Base-by-base conservation (phyloP, 2,329 filamentous ascomycete species). In the Stachybotrys elegans region DNA sequence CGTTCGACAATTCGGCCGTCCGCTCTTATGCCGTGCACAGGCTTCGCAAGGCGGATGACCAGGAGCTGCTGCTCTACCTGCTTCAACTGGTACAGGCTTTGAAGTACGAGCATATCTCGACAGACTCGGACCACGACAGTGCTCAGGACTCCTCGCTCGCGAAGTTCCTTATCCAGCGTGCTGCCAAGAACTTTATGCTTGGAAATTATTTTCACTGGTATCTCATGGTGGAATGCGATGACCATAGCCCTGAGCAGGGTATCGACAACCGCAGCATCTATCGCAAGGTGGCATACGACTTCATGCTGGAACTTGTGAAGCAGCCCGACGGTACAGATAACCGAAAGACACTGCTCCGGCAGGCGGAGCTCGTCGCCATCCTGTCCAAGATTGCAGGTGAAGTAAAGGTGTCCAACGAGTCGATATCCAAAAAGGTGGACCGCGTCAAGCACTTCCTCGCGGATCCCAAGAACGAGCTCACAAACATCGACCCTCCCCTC, bases 181-280 rank as follows among this genome's bases (percentile, higher is more conserved):
- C 93, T 4, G 86, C 88, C 13, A 82, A 84, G 49, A 97, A 95
- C 58, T 88, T 96, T 57, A 84, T 86, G 47, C 76, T 98, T 2
- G 93, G 92, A 22, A 98, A 95, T 61, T 95, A 94, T 66, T 81
- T 98, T 43, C 88, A 96, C 63, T 98, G 93, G 93, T 98, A 97
- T 63, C 75, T 98, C 3, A 96, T 96, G 83, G 93, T 98, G 2
- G 94, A 98, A 67, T 94, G 91, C 54, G 89, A 94, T 54, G 92
- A 96, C 61, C 73, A 76, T 47, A 90, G 86, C 51, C 81, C 82
- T 4, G 85, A 89, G 35, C 88, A 91, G 54, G 77, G 82, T 19
- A 73, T 80, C 5, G 81, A 84, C 45, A 86, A 92, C 58, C 85
- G 88, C 37, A 87, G 88, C 49, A 81, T 97, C 16, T 98, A 95